phyloP scores from a whole-genome alignment of 768 basidiomycete genomes.

The Psilocybe sp. region DNA sequence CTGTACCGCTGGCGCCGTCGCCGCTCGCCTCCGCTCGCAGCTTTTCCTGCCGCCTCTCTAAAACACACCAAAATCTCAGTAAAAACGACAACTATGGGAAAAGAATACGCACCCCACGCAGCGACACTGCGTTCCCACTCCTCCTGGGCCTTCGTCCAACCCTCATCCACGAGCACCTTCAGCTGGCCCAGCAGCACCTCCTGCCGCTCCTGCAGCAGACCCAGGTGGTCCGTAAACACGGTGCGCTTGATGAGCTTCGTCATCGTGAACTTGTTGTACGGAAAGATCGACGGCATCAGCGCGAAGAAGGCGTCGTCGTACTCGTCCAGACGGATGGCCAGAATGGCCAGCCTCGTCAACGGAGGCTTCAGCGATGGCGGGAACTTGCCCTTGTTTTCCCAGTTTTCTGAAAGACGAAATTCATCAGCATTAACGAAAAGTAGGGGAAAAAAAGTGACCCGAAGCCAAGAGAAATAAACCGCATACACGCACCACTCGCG shows the following conservation, averaged over 20 bases:
- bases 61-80: background rate
- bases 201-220: conserved; percentile 64
- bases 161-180: conserved; percentile 54
- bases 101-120: conserved; percentile 57
- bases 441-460: background rate
- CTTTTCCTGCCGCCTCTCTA: conserved; percentile 61
- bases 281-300: conserved; percentile 82
- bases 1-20: conserved; percentile 20
- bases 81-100: conserved; percentile 4
- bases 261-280: conserved; percentile 96
- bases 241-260: conserved; percentile 93
- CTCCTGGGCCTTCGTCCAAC: conserved; percentile 66
- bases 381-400: conserved; percentile 86
- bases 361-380: conserved; percentile 75
- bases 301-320: conserved; percentile 93
- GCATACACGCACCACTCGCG: conserved; percentile 42
- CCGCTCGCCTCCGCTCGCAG: conserved; percentile 24
- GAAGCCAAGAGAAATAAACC: conserved; percentile 1
- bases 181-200: conserved; percentile 67
- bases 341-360: conserved; percentile 66
- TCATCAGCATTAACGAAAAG: background rate
- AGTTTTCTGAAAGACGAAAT: conserved; percentile 50
- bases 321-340: conserved; percentile 80
- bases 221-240: conserved; percentile 73
- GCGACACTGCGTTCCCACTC: conserved; percentile 72